Evolutionary conservation across 139 green algal species (phyloP).

Genomic region (Coelastrella sp.): DNA sequence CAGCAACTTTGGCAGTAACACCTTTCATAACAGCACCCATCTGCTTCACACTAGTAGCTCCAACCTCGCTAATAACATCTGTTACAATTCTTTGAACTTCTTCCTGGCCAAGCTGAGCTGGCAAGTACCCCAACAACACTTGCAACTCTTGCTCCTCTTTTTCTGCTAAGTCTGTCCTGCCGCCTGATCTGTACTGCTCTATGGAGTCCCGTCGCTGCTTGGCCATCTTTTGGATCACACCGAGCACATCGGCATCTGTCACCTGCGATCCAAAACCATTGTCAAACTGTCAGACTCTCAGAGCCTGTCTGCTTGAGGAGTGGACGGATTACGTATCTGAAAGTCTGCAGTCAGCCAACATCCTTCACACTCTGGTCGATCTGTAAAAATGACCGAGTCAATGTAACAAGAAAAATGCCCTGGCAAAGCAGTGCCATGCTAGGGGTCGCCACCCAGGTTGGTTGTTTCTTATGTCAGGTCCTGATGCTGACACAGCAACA

Average conservation of each 20-base stretch:
- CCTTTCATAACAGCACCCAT: constrained; percentile 64
- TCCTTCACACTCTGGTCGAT: too few relatives aligned
- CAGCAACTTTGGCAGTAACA: constrained; percentile 47
- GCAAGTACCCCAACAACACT: constrained; percentile 57
- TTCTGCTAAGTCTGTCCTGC: constrained; percentile 58
- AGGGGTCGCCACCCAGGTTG: too few relatives aligned
- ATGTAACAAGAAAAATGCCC: too few relatives aligned
- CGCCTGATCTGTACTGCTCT: constrained; percentile 58
- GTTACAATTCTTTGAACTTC: constrained; percentile 59
- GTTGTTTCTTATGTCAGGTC: too few relatives aligned
- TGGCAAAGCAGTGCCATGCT: too few relatives aligned
- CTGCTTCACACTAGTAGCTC: constrained; percentile 54
- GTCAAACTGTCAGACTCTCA: background rate
- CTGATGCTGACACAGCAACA: too few relatives aligned
- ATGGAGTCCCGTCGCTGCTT: constrained; percentile 68
- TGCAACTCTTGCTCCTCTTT: constrained; percentile 58
- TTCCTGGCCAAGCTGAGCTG: constrained; percentile 51
- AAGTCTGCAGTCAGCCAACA: too few relatives aligned
- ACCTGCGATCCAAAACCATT: background rate
- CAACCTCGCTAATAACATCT: constrained; percentile 54
- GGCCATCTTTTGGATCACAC: constrained; percentile 60
- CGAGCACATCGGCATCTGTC: constrained; percentile 20
- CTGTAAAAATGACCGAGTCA: too few relatives aligned
- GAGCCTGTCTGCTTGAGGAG: background rate
- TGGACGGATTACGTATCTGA: background rate